Evolutionary conservation across 2,329 filamentous ascomycete genomes (phyloP).

Genomic region (Colletotrichum costaricense): DNA sequence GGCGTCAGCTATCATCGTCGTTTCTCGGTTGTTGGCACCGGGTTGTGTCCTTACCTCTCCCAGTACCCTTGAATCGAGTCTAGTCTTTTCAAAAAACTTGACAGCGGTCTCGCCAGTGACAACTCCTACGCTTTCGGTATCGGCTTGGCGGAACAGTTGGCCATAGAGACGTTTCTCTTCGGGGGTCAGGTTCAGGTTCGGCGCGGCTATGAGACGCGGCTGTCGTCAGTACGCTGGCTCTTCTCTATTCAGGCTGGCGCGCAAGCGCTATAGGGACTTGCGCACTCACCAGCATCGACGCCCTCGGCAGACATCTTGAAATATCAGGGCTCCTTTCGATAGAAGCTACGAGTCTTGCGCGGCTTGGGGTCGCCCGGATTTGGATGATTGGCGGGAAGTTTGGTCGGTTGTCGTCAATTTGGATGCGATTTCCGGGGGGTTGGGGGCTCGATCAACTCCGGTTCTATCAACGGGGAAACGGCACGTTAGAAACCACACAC

Average conservation of each 20-base stretch:
- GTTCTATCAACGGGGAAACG: slow-evolving; percentile 5
- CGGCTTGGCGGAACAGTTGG: slow-evolving; percentile 92
- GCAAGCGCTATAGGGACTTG: background rate
- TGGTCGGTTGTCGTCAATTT: slow-evolving; percentile 12
- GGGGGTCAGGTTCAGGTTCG: slow-evolving; percentile 84
- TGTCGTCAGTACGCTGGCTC: slow-evolving; percentile 14
- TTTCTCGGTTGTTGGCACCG: background rate
- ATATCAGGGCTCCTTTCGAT: background rate
- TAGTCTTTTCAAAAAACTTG: slow-evolving; percentile 97
- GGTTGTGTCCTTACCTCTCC: slow-evolving; percentile 75
- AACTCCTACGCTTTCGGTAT: slow-evolving; percentile 90
- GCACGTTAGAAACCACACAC: background rate
- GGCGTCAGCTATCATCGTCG: slow-evolving; percentile 1
- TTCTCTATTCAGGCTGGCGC: background rate
- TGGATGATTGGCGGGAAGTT: background rate
- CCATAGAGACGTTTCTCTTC: slow-evolving; percentile 96
- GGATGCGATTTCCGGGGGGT: slow-evolving; percentile 19
- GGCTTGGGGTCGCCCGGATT: background rate
- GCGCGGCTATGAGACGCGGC: slow-evolving; percentile 56
- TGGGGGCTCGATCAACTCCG: slow-evolving; percentile 12
- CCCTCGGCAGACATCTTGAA: slow-evolving; percentile 33
- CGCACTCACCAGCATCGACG: slow-evolving; percentile 32
- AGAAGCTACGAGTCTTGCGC: background rate
- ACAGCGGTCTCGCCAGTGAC: slow-evolving; percentile 97
- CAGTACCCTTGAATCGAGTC: slow-evolving; percentile 84